Percentiles rank a stretch among this genome's conserved stretches.
These are phyloP conservation scores for Aegilops umbellulata DNA, from an alignment of 176 grass and related monocot species.

Conservation along the genomic window DNA sequence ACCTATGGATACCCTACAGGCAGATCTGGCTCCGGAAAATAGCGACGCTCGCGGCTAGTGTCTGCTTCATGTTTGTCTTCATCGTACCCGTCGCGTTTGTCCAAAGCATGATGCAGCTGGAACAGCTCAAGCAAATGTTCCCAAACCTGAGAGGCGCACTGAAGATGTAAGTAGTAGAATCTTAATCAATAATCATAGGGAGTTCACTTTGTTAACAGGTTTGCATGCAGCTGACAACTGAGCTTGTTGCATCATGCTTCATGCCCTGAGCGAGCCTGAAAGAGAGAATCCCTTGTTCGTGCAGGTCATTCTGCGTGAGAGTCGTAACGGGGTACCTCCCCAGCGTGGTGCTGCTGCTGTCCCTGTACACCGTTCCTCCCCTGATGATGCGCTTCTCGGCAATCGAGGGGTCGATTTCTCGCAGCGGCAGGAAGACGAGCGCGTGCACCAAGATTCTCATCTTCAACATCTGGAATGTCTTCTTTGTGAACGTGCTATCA, in stretches of 20 bases:
- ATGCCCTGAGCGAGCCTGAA: not conserved
- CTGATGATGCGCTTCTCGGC: slow-evolving; percentile 89
- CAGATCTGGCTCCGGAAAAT: slow-evolving; percentile 81
- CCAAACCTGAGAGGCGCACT: slow-evolving; percentile 47
- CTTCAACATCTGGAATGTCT: slow-evolving; percentile 90
- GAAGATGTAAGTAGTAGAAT: slow-evolving; percentile 56
- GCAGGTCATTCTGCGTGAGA: slow-evolving; percentile 55
- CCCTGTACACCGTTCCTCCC: slow-evolving; percentile 81
- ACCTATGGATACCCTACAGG: slow-evolving; percentile 80
- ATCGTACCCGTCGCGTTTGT: slow-evolving; percentile 79
- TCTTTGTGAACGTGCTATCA: slow-evolving; percentile 93
- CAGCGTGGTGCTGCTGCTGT: slow-evolving; percentile 76
- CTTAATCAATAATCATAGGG: not conserved
- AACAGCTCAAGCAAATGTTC: slow-evolving; percentile 52
- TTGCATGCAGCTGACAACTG: not conserved
- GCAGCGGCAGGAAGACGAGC: slow-evolving; percentile 78
- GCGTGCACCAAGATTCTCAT: slow-evolving; percentile 81
- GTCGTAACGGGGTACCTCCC: slow-evolving; percentile 90
- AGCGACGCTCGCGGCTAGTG: slow-evolving; percentile 53
- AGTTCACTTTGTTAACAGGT: not conserved
- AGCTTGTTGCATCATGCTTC: too few relatives aligned
- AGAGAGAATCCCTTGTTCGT: not conserved
- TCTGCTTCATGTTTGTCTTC: slow-evolving; percentile 84
- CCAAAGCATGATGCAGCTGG: slow-evolving; percentile 81
- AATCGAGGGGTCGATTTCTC: slow-evolving; percentile 81